Evolutionary conservation across 371 early-diverging fungal species (phyloP), one percentile per base, ranked within the genome.

Genomic region (Entomophthora muscae): DNA sequence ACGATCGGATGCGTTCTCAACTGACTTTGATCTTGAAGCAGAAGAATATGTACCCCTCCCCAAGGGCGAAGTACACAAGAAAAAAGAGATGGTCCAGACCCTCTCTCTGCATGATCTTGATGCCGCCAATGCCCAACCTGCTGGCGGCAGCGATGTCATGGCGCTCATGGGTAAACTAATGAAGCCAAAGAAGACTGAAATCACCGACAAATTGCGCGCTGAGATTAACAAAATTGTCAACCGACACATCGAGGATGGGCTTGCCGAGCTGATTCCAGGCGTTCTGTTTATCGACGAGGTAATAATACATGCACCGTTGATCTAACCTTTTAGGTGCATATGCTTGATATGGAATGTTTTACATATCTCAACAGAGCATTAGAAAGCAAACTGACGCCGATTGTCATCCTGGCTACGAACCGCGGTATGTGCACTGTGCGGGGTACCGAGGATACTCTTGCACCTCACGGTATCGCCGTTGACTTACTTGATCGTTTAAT

Each of bases 151-250:
- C 75, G 98, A 98, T 71, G 91, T 98, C 63, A 86, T 98, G 78
- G 91, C 95, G 26, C 87, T 96, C 87, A 92, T 98, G 92, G 88
- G 91, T 62, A 93, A 93, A 73, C 72, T 98, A 62, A 81, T 91
- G 78, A 95, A 95, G 78, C 96, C 95, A 2, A 92, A 91, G 71
- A 95, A 95, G 79, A 95, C 96, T 0, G 98, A 98, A 73, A 97
- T 99, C 68, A 94, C 94, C 0, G 91, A 92, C 66, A 98, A 98
- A 72, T 78, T 98, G 68, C 80, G 98, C 69, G 84, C 89, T 72
- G 97, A 96, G 70, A 94, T 99, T 77, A 96, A 99, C 86, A 94
- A 94, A 71, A 95, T 93, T 5, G 96, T 99, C 65, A 94, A 95
- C 82, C 89, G 89, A 76, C 97, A 97, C 72, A 92, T 98, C 64